Base-by-base conservation (phyloP, 2,329 filamentous ascomycete species). In the Cadophora luteo-olivacea region DNA sequence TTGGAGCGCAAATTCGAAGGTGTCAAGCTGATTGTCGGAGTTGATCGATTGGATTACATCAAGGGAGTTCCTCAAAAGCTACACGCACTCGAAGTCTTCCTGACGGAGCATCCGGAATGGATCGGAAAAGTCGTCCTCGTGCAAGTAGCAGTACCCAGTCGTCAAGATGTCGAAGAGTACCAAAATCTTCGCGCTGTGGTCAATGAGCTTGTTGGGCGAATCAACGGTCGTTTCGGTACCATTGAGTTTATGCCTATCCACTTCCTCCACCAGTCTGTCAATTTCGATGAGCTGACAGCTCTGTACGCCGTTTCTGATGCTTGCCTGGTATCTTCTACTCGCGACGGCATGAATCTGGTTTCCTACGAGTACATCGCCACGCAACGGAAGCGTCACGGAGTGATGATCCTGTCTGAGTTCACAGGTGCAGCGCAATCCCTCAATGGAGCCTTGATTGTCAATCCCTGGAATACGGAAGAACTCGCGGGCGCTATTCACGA, bases 201-300 rank as follows among this genome's bases (percentile, higher is more conserved):
- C 78, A 99, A 98, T 79, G 96, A 99, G 82, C 87, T 98, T 12
- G 95, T 98, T 16, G 96, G 96, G 48, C 89, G 95, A 70, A 98
- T 99, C 83, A 99, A 99, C 78, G 96, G 96, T 77, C 94, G 92
- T 78, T 98, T 97, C 77, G 94, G 95, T 79, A 97, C 94, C 38
- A 91, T 98, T 77, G 95, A 98, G 80, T 98, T 97, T 83, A 97
- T 97, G 91, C 96, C 96, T 0, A 98, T 99, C 75, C 96, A 98
- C 81, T 98, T 97, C 83, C 90, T 98, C 76, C 96, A 98, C 83
- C 97, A 97, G 82, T 97, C 93, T 4, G 94, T 98, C 77, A 89
- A 89, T 61, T 97, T 98, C 75, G 94, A 97, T 74, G 96, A 98
- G 82, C 88, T 99, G 45, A 94, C 97, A 61, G 94, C 94, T 0